These are phyloP conservation scores for Glaciozyma martinii DNA, from an alignment of 768 basidiomycete species.

Conservation along the genomic window DNA sequence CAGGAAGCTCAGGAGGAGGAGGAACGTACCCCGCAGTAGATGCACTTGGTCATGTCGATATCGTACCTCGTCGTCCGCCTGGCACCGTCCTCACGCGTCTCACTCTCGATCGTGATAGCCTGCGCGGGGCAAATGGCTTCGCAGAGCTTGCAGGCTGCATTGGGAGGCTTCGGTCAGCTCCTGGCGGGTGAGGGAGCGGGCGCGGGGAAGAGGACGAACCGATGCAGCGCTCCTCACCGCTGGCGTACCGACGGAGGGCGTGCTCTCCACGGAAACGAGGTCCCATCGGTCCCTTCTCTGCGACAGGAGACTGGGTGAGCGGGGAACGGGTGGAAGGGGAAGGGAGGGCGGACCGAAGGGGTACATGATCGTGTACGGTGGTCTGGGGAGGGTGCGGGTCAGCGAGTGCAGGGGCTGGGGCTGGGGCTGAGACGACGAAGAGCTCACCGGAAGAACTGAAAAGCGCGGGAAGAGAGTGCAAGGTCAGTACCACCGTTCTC, in stretches of 20 bases:
- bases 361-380: conserved; percentile 66
- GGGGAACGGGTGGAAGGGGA: too few relatives aligned
- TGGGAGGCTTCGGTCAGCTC: not conserved
- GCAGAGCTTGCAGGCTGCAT: conserved; percentile 88
- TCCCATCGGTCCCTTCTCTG: conserved; percentile 90
- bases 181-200: not conserved
- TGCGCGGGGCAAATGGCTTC: conserved; percentile 99
- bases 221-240: conserved; percentile 96
- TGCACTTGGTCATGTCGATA: conserved; percentile 99
- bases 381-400: conserved; percentile 71
- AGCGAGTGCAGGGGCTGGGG: not conserved
- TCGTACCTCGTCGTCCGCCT: conserved; percentile 97
- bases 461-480: not conserved
- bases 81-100: conserved; percentile 88
- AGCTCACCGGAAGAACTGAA: conserved; percentile 29
- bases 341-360: conserved; percentile 21
- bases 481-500: not conserved
- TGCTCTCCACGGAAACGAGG: conserved; percentile 98
- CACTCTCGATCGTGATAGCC: conserved; percentile 98
- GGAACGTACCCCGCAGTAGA: conserved; percentile 72
- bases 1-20: not conserved
- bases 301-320: conserved; percentile 36
- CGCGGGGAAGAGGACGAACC: conserved; percentile 50
- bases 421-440: not conserved
- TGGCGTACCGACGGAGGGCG: conserved; percentile 89